A percentile compares a stretch with the other conserved stretches of the same genome.
These are phyloP conservation scores for Primulina tabacum DNA, from an alignment of 257 asterid genomes.

Conservation along the genomic window DNA sequence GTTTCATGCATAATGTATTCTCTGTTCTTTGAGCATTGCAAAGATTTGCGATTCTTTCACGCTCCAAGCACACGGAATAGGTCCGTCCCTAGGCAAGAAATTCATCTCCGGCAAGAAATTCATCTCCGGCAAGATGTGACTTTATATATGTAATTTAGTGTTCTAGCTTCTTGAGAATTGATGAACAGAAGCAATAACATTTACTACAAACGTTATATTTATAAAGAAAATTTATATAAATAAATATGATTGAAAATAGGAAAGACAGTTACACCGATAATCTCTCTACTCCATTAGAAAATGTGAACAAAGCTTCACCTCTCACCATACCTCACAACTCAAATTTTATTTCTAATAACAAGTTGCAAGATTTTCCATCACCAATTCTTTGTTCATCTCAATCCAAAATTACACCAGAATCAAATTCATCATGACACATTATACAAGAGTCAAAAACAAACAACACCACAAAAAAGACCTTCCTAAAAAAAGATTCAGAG, in stretches of 20 bases:
- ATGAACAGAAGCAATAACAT: background rate
- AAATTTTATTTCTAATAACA: slow-evolving; percentile 13
- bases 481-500: slow-evolving; percentile 24
- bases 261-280: slow-evolving; percentile 20
- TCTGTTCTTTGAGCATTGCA: background rate
- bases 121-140: background rate
- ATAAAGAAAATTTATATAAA: too few relatives aligned
- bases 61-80: too few relatives aligned
- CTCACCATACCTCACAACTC: slow-evolving; percentile 25
- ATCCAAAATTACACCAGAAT: slow-evolving; percentile 21
- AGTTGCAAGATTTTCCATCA: slow-evolving; percentile 32
- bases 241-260: background rate
- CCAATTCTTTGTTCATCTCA: slow-evolving; percentile 29
- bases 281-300: slow-evolving; percentile 29
- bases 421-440: slow-evolving; percentile 45
- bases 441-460: slow-evolving; percentile 30
- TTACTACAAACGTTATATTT: background rate
- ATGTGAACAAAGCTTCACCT: slow-evolving; percentile 35
- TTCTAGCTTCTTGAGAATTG: background rate
- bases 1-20: background rate
- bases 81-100: too few relatives aligned
- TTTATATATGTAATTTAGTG: background rate
- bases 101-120: background rate
- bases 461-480: slow-evolving; percentile 25
- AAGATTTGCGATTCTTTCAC: background rate